Conservation (phyloP, 306 rosid species). For the Quercus dentata region DNA sequence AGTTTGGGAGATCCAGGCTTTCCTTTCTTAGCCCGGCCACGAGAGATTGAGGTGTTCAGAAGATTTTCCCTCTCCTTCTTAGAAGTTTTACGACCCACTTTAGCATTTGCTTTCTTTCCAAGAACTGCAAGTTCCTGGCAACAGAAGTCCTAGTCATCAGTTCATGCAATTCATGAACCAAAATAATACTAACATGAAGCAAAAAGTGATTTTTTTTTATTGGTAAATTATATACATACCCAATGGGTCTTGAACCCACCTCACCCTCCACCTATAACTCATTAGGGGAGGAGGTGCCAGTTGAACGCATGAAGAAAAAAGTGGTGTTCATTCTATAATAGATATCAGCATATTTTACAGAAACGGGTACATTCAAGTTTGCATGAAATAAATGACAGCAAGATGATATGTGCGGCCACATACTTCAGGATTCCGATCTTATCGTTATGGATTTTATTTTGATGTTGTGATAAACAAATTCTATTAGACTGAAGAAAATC, state of each 20-base stretch:
- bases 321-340: neutral
- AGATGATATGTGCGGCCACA: neutral
- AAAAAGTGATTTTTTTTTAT: neutral
- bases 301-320: neutral
- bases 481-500: too few species aligned
- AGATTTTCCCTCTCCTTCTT: constrained; percentile 74
- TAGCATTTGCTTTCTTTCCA: constrained; percentile 60
- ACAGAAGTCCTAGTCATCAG: constrained; percentile 14
- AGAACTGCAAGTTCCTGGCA: constrained; percentile 79
- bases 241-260: too few species aligned
- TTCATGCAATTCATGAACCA: neutral
- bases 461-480: too few species aligned
- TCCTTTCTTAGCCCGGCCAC: constrained; percentile 60
- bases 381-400: neutral
- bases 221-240: too few species aligned
- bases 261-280: too few species aligned
- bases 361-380: neutral
- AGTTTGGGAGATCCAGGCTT: constrained; percentile 53
- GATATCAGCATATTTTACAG: neutral
- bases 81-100: constrained; percentile 66
- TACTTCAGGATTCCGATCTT: neutral
- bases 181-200: neutral
- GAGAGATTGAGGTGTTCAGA: constrained; percentile 40
- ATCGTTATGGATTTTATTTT: neutral
- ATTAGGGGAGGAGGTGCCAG: too few species aligned